A percentile compares a stretch with the other conserved stretches of the same genome.
Conservation (phyloP, 2,329 filamentous ascomycete genomes). For the Ceratocystis papillata region DNA sequence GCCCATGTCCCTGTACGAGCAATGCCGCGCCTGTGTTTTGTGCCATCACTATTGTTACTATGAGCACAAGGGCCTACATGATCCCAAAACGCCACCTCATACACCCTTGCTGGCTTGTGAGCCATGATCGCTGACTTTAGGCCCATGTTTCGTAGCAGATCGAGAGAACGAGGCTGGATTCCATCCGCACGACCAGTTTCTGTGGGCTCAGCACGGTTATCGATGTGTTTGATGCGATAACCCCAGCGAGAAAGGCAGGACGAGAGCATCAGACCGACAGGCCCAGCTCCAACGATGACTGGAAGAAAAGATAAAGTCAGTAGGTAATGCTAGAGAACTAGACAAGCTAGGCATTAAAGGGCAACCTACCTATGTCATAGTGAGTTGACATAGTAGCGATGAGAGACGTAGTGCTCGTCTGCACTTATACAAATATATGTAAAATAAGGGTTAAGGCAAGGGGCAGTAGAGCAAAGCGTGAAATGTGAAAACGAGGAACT, state of each 20-base stretch:
- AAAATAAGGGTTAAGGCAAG: not conserved
- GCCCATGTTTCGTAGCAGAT: constrained; percentile 80
- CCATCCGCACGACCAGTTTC: constrained; percentile 78
- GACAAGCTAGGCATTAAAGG: constrained; percentile 23
- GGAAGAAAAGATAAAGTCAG: constrained; percentile 26
- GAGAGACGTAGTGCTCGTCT: not conserved
- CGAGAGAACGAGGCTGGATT: constrained; percentile 80
- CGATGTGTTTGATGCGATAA: constrained; percentile 90
- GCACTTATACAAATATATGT: not conserved
- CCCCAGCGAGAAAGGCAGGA: constrained; percentile 85
- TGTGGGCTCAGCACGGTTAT: constrained; percentile 78
- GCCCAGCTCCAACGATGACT: constrained; percentile 84
- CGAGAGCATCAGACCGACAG: constrained; percentile 76
- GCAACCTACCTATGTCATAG: constrained; percentile 39
- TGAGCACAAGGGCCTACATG: constrained; percentile 37
- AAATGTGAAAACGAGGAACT: not conserved
- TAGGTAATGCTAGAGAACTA: constrained; percentile 24
- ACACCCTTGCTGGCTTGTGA: constrained; percentile 76
- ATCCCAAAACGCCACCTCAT: constrained; percentile 65
- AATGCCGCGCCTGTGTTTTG: constrained; percentile 34
- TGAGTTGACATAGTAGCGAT: constrained; percentile 23
- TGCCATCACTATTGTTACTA: constrained; percentile 35
- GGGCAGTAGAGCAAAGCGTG: not conserved
- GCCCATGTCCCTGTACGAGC: constrained; percentile 65
- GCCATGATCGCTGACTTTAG: constrained; percentile 82